A percentile compares a stretch with the other conserved stretches of the same genome.
Evolutionary conservation across 352 stramenopile species (phyloP).

Genomic region (Phytophthora brassicae): DNA sequence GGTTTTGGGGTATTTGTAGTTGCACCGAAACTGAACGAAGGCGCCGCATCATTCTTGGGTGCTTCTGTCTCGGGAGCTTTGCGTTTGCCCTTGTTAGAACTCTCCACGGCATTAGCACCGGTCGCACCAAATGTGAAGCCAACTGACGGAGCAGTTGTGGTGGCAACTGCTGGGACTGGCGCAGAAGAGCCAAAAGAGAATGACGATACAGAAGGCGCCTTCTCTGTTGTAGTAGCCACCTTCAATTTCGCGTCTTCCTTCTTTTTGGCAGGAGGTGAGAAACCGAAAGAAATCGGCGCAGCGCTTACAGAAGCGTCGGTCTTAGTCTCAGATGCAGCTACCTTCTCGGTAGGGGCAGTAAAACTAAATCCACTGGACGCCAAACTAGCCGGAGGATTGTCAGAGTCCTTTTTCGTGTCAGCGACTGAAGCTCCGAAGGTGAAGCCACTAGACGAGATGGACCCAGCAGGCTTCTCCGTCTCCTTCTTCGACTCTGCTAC

Average conservation of each 20-base stretch:
- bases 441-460: conserved; percentile 24
- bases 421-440: conserved; percentile 18
- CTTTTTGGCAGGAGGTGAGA: conserved; percentile 32
- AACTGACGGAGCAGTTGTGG: background rate
- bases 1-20: conserved; percentile 13
- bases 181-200: conserved; percentile 35
- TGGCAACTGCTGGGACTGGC: background rate
- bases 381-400: conserved; percentile 17
- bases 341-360: conserved; percentile 13
- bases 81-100: conserved; percentile 24
- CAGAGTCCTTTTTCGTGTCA: conserved; percentile 10
- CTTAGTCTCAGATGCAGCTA: conserved; percentile 5
- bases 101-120: conserved; percentile 5
- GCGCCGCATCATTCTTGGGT: conserved; percentile 3
- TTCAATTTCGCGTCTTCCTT: conserved; percentile 10
- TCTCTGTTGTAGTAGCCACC: conserved; percentile 6
- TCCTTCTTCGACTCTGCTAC: conserved; percentile 18
- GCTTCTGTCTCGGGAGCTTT: conserved; percentile 25
- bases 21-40: conserved; percentile 29
- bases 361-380: conserved; percentile 26
- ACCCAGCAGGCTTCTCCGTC: conserved; percentile 25
- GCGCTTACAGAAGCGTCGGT: conserved; percentile 7
- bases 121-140: conserved; percentile 30
- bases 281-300: conserved; percentile 31
- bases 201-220: conserved; percentile 16